Percentiles rank a stretch among this genome's conserved stretches.
Evolutionary conservation across 2,329 filamentous ascomycete genomes (phyloP).

Genomic region (Pseudogymnoascus sp.): DNA sequence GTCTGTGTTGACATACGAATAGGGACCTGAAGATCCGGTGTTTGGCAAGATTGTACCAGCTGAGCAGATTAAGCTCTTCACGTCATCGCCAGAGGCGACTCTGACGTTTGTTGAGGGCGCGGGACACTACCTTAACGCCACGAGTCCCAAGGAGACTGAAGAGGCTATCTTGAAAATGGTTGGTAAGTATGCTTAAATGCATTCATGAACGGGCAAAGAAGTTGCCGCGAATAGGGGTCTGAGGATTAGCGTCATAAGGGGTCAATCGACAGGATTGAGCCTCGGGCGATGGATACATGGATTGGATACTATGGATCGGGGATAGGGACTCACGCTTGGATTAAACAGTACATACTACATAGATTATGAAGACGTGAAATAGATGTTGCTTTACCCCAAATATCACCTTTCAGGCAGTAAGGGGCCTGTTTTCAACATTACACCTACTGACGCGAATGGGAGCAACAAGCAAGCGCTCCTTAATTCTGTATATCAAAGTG

Average conservation of each 20-base stretch:
- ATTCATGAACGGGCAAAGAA: neutral
- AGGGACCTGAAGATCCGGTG: slow-evolving; percentile 41
- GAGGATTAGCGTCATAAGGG: neutral
- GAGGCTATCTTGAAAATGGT: slow-evolving; percentile 37
- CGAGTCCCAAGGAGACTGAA: slow-evolving; percentile 40
- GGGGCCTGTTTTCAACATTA: neutral
- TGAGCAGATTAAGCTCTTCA: slow-evolving; percentile 47
- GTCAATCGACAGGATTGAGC: neutral
- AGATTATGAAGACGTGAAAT: neutral
- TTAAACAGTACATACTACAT: neutral
- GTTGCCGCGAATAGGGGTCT: neutral
- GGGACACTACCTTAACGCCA: slow-evolving; percentile 43
- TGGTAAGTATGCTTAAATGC: slow-evolving; percentile 12
- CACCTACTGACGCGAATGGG: neutral
- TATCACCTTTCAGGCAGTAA: neutral
- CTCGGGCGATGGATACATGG: too few species aligned
- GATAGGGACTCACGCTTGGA: neutral
- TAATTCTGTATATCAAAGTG: neutral
- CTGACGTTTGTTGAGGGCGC: slow-evolving; percentile 39
- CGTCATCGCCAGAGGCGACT: slow-evolving; percentile 37
- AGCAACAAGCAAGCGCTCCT: neutral
- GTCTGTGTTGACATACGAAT: neutral
- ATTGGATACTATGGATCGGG: neutral
- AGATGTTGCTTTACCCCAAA: neutral
- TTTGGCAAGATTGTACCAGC: slow-evolving; percentile 35